Conservation (phyloP, 257 asterid species). For the Nicotiana tabacum region DNA sequence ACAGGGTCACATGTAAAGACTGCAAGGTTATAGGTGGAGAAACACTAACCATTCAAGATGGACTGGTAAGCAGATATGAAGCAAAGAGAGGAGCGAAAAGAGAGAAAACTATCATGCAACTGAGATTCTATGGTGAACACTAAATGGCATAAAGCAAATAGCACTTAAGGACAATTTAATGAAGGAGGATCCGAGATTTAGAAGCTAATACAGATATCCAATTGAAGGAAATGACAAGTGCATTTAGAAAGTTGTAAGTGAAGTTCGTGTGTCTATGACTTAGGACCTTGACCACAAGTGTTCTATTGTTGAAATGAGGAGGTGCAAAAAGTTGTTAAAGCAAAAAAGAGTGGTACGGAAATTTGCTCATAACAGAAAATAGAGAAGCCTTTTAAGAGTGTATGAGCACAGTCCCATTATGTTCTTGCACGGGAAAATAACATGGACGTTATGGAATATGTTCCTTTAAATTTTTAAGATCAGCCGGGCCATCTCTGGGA, state of each 20-base stretch:
- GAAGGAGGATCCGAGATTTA: not conserved
- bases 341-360: not conserved
- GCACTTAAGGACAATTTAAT: not conserved
- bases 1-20: not conserved
- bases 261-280: not conserved
- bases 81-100: not conserved
- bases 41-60: conserved; percentile 4
- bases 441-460: not conserved
- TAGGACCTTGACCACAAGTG: not conserved
- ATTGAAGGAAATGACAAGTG: not conserved
- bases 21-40: not conserved
- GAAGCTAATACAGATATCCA: not conserved
- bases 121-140: not conserved
- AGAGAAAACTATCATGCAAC: not conserved
- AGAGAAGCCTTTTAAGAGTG: not conserved
- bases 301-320: not conserved
- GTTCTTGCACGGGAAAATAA: not conserved
- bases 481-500: not conserved
- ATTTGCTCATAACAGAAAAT: not conserved
- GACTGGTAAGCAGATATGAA: not conserved
- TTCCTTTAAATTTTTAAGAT: not conserved
- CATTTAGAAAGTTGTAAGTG: not conserved
- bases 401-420: not conserved
- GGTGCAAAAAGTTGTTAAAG: not conserved
- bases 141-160: not conserved